Conservation (phyloP, 1,284 basidiomycete genomes). For the Hymenochaete sp. region DNA sequence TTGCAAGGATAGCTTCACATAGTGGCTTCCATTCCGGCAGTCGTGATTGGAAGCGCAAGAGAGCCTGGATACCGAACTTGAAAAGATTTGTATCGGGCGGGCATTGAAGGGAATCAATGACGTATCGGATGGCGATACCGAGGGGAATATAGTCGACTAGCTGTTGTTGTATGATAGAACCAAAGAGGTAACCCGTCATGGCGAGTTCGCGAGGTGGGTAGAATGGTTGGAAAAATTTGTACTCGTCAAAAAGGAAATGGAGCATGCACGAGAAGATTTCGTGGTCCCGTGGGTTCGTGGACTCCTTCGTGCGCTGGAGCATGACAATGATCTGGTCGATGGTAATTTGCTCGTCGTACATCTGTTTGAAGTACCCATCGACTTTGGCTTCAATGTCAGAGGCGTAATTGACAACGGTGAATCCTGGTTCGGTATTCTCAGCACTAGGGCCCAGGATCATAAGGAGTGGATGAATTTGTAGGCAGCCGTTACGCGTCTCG, state of each 20-base stretch:
- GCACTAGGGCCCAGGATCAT: slow-evolving; percentile 90
- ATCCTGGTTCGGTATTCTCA: slow-evolving; percentile 80
- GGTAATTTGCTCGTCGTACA: slow-evolving; percentile 93
- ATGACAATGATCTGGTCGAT: slow-evolving; percentile 91
- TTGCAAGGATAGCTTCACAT: slow-evolving; percentile 82
- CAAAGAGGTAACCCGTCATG: slow-evolving; percentile 96
- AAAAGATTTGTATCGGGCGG: slow-evolving; percentile 89
- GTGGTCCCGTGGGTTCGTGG: slow-evolving; percentile 78
- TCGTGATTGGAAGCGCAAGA: slow-evolving; percentile 81
- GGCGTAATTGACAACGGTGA: slow-evolving; percentile 82
- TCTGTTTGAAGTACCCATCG: slow-evolving; percentile 93
- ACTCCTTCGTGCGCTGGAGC: slow-evolving; percentile 80
- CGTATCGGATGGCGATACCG: slow-evolving; percentile 95
- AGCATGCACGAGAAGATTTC: slow-evolving; percentile 98
- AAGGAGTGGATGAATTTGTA: slow-evolving; percentile 93
- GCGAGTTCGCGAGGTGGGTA: slow-evolving; percentile 92
- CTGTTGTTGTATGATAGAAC: slow-evolving; percentile 90
- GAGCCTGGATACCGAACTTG: slow-evolving; percentile 91
- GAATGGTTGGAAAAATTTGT: slow-evolving; percentile 96
- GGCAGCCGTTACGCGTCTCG: slow-evolving; percentile 87
- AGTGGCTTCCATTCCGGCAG: slow-evolving; percentile 91
- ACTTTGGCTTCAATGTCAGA: slow-evolving; percentile 89
- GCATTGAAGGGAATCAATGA: slow-evolving; percentile 88
- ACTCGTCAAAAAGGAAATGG: slow-evolving; percentile 99
- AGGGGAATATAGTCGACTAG: slow-evolving; percentile 94